Base-by-base conservation (phyloP, 306 rosid species). In the Ormosia emarginata region DNA sequence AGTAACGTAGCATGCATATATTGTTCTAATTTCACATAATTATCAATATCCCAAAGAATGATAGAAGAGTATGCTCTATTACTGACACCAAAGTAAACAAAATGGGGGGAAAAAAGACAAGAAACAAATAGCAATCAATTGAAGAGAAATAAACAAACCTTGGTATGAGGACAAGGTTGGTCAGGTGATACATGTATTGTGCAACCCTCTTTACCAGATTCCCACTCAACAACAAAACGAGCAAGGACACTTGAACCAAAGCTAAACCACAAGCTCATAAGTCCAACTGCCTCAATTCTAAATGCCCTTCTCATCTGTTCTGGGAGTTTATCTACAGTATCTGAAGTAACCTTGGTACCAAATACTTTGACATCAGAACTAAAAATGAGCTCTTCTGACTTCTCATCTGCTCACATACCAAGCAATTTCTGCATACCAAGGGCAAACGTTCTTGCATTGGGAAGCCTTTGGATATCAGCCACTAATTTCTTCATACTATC, bases 151-250 rank as follows among this genome's bases (percentile, higher is more conserved):
- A 36, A 69, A 85, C 83, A 65, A 75, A 96, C 99, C 99, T 91
- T 96, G 36, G 99, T 96, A 81, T 96, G 99, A 67, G 99, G 99
- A 98, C 99, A 96, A 79, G 94, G 97, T 77, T 96, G 98, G 83
- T 96, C 99, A 0, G 99, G 98, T 77, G 98, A 92, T 58, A 96
- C 97, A 68, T 96, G 99, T 97, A 96, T 94, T 4, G 99, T 94
- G 88, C 99, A 96, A 86, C 99, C 99, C 84, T 96, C 98, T 83
- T 91, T 94, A 69, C 97, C 90, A 13, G 98, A 92, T 87, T 94
- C 97, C 99, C 99, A 96, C 86, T 96, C 99, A 32, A 96, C 99
- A 81, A 91, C 99, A 89, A 96, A 96, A 59, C 98, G 99, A 69
- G 97, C 99, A 61, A 94, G 90, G 65, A 89, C 97, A 67, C 94